Conservation (phyloP, 2,329 filamentous ascomycete genomes). For the Moelleriella libera region DNA sequence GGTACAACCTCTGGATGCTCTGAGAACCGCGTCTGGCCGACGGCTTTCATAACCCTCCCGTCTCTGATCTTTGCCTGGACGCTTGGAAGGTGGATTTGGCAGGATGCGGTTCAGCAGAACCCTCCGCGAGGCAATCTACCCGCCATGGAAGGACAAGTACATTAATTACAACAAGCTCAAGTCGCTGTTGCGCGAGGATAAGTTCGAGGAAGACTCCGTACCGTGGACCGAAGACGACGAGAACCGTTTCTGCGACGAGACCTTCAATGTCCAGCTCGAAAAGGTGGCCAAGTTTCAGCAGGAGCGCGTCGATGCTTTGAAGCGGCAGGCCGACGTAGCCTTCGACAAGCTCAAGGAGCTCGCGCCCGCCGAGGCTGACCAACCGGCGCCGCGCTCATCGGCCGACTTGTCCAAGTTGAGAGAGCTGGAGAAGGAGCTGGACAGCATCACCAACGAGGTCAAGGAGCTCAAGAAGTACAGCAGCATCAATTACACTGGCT, state of each 20-base stretch:
- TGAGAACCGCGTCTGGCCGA: too few species aligned
- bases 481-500: slow-evolving; percentile 92
- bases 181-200: slow-evolving; percentile 68
- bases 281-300: slow-evolving; percentile 88
- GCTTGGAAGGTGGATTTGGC: background rate
- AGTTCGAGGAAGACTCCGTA: slow-evolving; percentile 41
- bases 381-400: slow-evolving; percentile 24
- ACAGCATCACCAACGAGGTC: slow-evolving; percentile 77
- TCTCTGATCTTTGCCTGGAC: background rate
- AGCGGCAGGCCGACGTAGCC: slow-evolving; percentile 36
- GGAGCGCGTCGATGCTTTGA: slow-evolving; percentile 50
- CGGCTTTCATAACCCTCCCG: background rate
- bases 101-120: slow-evolving; percentile 89
- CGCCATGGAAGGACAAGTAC: slow-evolving; percentile 85
- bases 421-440: slow-evolving; percentile 66
- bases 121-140: slow-evolving; percentile 63
- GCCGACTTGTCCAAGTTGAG: slow-evolving; percentile 42
- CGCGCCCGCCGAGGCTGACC: slow-evolving; percentile 35
- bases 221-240: slow-evolving; percentile 92
- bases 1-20: too few species aligned
- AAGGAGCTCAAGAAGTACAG: slow-evolving; percentile 92
- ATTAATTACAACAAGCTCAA: slow-evolving; percentile 95
- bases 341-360: slow-evolving; percentile 68
- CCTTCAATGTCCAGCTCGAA: slow-evolving; percentile 87
- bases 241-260: slow-evolving; percentile 83